Evolutionary conservation across 2,329 filamentous ascomycete species (phyloP), one percentile per base, ranked within the genome.

Genomic region (Bipolaris bicolor): DNA sequence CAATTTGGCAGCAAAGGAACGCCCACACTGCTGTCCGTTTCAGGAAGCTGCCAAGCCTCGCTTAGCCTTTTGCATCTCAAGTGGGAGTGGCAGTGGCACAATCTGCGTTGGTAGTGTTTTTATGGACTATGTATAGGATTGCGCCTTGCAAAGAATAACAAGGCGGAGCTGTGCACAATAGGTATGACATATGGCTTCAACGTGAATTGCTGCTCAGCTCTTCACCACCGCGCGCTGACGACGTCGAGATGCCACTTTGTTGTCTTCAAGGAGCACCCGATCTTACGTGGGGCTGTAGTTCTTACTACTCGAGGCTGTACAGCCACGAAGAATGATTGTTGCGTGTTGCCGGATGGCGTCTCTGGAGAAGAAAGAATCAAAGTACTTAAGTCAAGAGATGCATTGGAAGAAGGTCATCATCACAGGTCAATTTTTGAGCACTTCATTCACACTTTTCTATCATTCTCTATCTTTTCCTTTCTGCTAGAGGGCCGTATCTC

Each of bases 301-400:
- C 24, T 26, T 16, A 44, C 15, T 29, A 2, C 22, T 44, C 11
- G 41, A 44, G 15, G 9, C 15, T 44, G 22, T 29, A 44, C 22
- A 44, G 22, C 24, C 15, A 26, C 24, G 3, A 16, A 16, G 24
- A 44, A 29, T 11, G 15, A 6, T 29, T 16, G 15, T 29, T 29
- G 24, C 11, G 11, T 41, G 41, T 29, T 29, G 22, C 2, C n/a
- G 15, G 7, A 11, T 18, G 26, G 26, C 4, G 15, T 24, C 3
- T 4, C n/a, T 5, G 6, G 3, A 44, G 41, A 16, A 10, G 24
- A 18, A 9, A 11, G 41, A 16, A 44, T 16, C 7, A 11, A 16
- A 16, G n/a, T 44, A 44, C 41, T 44, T 44, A 44, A 44, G n/a
- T 44, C 26, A 44, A 44, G n/a, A 10, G 24, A 44, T 29, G 24